phyloP scores from a whole-genome alignment of 176 grass and related monocot genomes.

The Chrysopogon serrulatus region DNA sequence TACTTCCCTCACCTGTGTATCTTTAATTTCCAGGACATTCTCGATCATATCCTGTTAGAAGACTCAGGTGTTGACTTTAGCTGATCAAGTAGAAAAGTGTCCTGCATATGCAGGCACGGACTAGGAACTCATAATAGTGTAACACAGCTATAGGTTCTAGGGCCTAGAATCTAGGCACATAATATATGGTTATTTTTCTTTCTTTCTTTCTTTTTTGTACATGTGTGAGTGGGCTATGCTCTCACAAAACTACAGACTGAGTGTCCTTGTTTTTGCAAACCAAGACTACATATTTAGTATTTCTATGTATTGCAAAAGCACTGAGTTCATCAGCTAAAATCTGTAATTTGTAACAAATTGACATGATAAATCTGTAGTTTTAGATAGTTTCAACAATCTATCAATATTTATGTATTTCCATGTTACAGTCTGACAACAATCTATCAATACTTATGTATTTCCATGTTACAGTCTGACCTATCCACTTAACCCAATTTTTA shows the following conservation, averaged over 20 bases:
- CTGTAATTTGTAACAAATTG: background rate
- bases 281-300: background rate
- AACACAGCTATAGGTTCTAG: background rate
- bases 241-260: background rate
- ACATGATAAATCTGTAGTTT: background rate
- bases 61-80: slow-evolving; percentile 4
- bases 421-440: background rate
- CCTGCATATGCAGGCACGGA: background rate
- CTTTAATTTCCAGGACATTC: slow-evolving; percentile 98
- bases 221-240: background rate
- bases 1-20: slow-evolving; percentile 93
- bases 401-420: background rate
- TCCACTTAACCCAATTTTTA: background rate
- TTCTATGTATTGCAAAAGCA: background rate
- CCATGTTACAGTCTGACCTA: background rate
- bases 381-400: background rate
- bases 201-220: background rate
- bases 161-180: background rate
- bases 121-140: slow-evolving; percentile 4
- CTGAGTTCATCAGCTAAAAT: background rate
- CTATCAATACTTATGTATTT: background rate
- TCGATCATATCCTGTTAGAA: slow-evolving; percentile 96
- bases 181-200: background rate
- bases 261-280: background rate
- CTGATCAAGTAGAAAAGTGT: background rate